Percentiles rank a stretch among this genome's conserved stretches.
These are phyloP conservation scores for Microthlaspi erraticum DNA, from an alignment of 345 rosid species.

Conservation along the genomic window DNA sequence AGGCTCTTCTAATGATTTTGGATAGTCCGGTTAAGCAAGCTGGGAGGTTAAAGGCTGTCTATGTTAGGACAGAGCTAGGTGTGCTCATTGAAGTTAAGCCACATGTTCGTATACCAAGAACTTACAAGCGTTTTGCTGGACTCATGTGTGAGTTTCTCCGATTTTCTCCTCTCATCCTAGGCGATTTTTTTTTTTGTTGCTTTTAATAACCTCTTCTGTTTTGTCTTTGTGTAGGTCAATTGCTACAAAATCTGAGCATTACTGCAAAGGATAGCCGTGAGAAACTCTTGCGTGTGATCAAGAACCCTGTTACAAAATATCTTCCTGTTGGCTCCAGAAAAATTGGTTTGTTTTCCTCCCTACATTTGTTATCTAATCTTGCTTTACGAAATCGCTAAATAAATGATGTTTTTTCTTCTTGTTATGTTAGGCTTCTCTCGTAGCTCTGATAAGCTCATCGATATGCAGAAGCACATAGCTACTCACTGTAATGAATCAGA, in stretches of 20 bases:
- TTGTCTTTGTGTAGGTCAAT: slow-evolving; percentile 68
- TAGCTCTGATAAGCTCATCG: slow-evolving; percentile 75
- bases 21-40: slow-evolving; percentile 92
- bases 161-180: not conserved
- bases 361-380: not conserved
- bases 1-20: slow-evolving; percentile 80
- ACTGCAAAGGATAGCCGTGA: slow-evolving; percentile 76
- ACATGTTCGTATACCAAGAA: slow-evolving; percentile 87
- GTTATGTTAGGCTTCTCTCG: slow-evolving; percentile 71
- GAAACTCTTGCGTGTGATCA: slow-evolving; percentile 77
- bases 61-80: slow-evolving; percentile 84
- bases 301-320: slow-evolving; percentile 73
- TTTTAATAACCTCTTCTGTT: not conserved
- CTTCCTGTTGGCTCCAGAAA: slow-evolving; percentile 66
- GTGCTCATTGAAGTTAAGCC: slow-evolving; percentile 88
- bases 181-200: not conserved
- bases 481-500: slow-evolving; percentile 57
- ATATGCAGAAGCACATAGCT: slow-evolving; percentile 64
- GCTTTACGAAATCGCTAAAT: not conserved
- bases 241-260: slow-evolving; percentile 82
- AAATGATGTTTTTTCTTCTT: slow-evolving; percentile 16
- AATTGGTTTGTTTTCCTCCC: slow-evolving; percentile 57
- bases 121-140: slow-evolving; percentile 81
- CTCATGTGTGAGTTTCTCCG: slow-evolving; percentile 71
- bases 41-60: slow-evolving; percentile 77